phyloP scores from a whole-genome alignment of 2,329 filamentous ascomycete genomes.

The Lachnellula arida region DNA sequence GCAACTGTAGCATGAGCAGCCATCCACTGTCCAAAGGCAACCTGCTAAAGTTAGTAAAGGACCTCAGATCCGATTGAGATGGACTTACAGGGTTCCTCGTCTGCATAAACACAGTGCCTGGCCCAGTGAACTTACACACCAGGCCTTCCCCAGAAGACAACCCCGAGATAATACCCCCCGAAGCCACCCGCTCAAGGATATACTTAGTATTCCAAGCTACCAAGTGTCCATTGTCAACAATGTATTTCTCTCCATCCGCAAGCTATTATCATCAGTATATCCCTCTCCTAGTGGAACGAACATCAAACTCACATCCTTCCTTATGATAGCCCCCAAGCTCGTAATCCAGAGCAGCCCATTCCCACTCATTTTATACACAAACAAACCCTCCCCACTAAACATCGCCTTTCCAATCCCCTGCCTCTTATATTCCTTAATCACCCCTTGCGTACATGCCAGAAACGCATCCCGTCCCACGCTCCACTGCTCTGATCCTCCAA shows the following conservation, averaged over 20 bases:
- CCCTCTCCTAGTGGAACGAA: background rate
- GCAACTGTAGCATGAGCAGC: slow-evolving; percentile 24
- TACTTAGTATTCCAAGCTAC: slow-evolving; percentile 98
- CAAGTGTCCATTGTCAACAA: slow-evolving; percentile 87
- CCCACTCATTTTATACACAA: slow-evolving; percentile 81
- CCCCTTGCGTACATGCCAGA: slow-evolving; percentile 78
- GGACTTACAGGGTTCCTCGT: slow-evolving; percentile 72
- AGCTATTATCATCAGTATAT: slow-evolving; percentile 35
- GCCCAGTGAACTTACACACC: slow-evolving; percentile 90
- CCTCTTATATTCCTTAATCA: slow-evolving; percentile 80
- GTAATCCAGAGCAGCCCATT: slow-evolving; percentile 82
- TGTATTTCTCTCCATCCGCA: slow-evolving; percentile 73
- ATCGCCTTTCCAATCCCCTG: slow-evolving; percentile 86
- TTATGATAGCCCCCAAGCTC: slow-evolving; percentile 90
- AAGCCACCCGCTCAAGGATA: slow-evolving; percentile 80
- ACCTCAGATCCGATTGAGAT: background rate
- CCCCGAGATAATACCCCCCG: slow-evolving; percentile 88
- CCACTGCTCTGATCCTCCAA: slow-evolving; percentile 73
- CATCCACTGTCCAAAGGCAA: slow-evolving; percentile 29
- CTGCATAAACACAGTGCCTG: slow-evolving; percentile 88
- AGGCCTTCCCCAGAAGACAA: slow-evolving; percentile 79
- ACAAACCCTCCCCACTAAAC: slow-evolving; percentile 89
- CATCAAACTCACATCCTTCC: slow-evolving; percentile 71
- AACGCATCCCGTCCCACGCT: slow-evolving; percentile 83
- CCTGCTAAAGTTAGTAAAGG: slow-evolving; percentile 12